Percentiles rank a stretch among this genome's conserved stretches.
These are phyloP conservation scores for Agrocybe praecox DNA, from an alignment of 768 basidiomycete species.

Conservation along the genomic window DNA sequence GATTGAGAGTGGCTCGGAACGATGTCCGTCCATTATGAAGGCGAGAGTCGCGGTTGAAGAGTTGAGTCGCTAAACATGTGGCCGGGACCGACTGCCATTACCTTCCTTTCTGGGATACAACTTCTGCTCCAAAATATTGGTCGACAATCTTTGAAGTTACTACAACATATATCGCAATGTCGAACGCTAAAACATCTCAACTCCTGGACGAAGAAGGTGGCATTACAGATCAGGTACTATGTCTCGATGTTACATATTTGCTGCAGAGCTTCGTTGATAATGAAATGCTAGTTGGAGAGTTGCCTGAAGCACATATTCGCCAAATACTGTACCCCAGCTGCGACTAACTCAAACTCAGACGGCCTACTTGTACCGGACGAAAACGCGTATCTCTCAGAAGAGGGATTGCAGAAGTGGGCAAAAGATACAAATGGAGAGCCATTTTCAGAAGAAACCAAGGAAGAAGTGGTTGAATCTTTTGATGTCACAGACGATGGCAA, in stretches of 20 bases:
- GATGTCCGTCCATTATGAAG: constrained; percentile 46
- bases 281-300: constrained; percentile 53
- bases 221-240: constrained; percentile 61
- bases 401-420: constrained; percentile 77
- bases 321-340: constrained; percentile 67
- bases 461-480: constrained; percentile 75
- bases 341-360: constrained; percentile 7
- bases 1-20: constrained; percentile 82
- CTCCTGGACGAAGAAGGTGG: constrained; percentile 73
- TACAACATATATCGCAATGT: constrained; percentile 4
- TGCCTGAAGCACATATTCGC: constrained; percentile 79
- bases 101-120: constrained; percentile 7
- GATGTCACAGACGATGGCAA: constrained; percentile 73
- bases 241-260: too few relatives aligned
- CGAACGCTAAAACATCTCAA: constrained; percentile 23
- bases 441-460: constrained; percentile 77
- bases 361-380: constrained; percentile 49
- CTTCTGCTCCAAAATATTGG: not conserved
- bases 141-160: not conserved
- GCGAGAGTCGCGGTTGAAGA: not conserved
- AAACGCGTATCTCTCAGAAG: constrained; percentile 57
- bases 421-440: constrained; percentile 80
- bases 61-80: not conserved
- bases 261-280: too few relatives aligned
- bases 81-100: not conserved